phyloP scores from a whole-genome alignment of 805 yeast genomes.

The Tetrapisispora namnaoensis region DNA sequence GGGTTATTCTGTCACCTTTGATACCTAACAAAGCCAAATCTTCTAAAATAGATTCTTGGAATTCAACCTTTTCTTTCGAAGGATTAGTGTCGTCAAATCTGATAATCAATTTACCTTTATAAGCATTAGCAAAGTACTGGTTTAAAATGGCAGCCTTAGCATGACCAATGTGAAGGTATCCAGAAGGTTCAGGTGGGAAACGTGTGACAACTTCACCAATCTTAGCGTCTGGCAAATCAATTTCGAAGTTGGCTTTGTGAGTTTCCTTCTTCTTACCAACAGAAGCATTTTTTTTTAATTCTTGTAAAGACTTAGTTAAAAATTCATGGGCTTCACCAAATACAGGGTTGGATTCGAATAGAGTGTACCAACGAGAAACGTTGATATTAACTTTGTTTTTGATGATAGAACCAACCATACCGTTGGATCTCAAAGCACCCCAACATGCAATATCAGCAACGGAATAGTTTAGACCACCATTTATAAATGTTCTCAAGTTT shows the following conservation, averaged over 20 bases:
- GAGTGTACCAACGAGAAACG: constrained; percentile 87
- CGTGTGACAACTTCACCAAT: constrained; percentile 95
- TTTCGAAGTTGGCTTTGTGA: constrained; percentile 92
- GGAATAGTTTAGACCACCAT: constrained; percentile 52
- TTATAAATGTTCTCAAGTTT: constrained; percentile 71
- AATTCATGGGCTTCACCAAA: constrained; percentile 64
- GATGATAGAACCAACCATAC: constrained; percentile 83
- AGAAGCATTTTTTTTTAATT: constrained; percentile 61
- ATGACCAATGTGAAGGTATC: constrained; percentile 95
- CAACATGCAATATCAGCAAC: constrained; percentile 81
- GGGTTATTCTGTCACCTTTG: constrained; percentile 81
- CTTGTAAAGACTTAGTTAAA: constrained; percentile 59
- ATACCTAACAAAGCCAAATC: constrained; percentile 86
- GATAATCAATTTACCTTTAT: constrained; percentile 92
- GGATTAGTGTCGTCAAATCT: constrained; percentile 99
- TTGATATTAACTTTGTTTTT: constrained; percentile 78
- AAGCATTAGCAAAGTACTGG: constrained; percentile 91
- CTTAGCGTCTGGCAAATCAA: constrained; percentile 82
- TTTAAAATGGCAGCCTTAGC: constrained; percentile 96
- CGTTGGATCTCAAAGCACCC: constrained; percentile 91
- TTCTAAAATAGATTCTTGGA: constrained; percentile 86
- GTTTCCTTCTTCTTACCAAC: constrained; percentile 66
- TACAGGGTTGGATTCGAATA: constrained; percentile 53
- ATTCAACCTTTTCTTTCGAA: constrained; percentile 89
- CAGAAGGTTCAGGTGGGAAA: constrained; percentile 99